Evolutionary conservation across 495 filamentous ascomycete genomes (phyloP).

Genomic region (Tuber microsphaerosporum): DNA sequence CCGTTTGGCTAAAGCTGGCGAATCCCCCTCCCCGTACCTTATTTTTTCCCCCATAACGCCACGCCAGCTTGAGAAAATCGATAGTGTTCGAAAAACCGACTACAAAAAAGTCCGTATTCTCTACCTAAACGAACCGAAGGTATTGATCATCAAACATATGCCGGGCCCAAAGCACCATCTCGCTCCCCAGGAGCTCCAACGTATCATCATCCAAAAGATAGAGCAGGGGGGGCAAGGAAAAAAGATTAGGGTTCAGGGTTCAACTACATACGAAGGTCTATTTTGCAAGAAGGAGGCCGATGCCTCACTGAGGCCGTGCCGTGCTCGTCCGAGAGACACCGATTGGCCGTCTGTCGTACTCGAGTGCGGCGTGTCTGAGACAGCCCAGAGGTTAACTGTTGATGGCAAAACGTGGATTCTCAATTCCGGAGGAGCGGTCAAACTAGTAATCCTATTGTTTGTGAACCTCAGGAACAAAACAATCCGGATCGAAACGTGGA

Average conservation of each 20-base stretch:
- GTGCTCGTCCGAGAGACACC: background rate
- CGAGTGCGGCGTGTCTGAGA: conserved; percentile 7
- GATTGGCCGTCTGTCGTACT: too few relatives aligned
- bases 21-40: too few relatives aligned
- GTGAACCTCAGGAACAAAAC: background rate
- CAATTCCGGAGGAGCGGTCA: conserved; percentile 4
- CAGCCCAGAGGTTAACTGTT: background rate
- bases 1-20: too few relatives aligned
- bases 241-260: background rate
- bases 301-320: conserved; percentile 1
- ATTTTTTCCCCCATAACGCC: too few relatives aligned
- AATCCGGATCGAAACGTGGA: background rate
- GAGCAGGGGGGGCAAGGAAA: background rate
- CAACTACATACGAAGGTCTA: conserved; percentile 2
- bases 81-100: too few relatives aligned
- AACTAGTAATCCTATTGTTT: background rate
- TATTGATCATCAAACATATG: background rate
- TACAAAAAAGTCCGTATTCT: too few relatives aligned
- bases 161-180: background rate
- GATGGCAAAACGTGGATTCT: conserved; percentile 10
- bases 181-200: background rate
- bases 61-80: too few relatives aligned
- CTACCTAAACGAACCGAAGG: too few relatives aligned
- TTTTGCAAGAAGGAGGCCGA: conserved; percentile 8
- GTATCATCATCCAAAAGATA: background rate